A percentile compares a stretch with the other conserved stretches of the same genome.
These are phyloP conservation scores for Bruguiera parviflora DNA, from an alignment of 345 rosid species.

Conservation along the genomic window DNA sequence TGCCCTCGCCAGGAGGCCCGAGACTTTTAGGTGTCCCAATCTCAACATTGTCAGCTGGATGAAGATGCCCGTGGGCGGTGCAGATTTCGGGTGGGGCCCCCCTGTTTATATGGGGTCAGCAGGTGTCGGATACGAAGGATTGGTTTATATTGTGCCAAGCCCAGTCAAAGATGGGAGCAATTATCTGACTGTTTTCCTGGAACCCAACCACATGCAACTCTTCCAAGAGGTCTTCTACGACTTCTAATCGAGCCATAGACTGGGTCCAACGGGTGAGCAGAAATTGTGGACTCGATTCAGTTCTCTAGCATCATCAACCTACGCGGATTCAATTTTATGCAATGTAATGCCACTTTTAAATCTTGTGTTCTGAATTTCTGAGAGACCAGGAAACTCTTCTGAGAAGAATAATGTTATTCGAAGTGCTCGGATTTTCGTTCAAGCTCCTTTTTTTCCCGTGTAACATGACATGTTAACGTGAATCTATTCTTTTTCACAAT, in stretches of 20 bases:
- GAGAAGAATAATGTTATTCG: too few species aligned
- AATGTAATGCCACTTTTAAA: too few species aligned
- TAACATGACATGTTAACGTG: too few species aligned
- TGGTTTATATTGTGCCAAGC: background rate
- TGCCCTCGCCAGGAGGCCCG: background rate
- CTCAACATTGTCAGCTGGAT: slow-evolving; percentile 21
- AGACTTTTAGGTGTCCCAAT: slow-evolving; percentile 7
- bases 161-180: background rate
- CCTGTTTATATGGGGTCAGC: background rate
- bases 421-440: too few species aligned
- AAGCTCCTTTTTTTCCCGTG: too few species aligned
- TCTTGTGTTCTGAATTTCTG: too few species aligned
- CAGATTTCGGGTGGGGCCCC: slow-evolving; percentile 21
- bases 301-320: too few species aligned
- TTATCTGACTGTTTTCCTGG: slow-evolving; percentile 2
- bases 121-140: slow-evolving; percentile 4
- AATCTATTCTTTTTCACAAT: too few species aligned
- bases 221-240: slow-evolving; percentile 10
- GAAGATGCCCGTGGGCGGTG: slow-evolving; percentile 14
- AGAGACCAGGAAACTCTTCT: too few species aligned
- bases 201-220: slow-evolving; percentile 1
- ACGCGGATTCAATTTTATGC: too few species aligned
- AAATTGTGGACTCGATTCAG: too few species aligned
- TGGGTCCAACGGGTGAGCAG: too few species aligned
- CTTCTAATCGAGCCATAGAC: background rate